These are phyloP conservation scores for Solanum clarkiae DNA, from an alignment of 257 asterid species.

Conservation along the genomic window DNA sequence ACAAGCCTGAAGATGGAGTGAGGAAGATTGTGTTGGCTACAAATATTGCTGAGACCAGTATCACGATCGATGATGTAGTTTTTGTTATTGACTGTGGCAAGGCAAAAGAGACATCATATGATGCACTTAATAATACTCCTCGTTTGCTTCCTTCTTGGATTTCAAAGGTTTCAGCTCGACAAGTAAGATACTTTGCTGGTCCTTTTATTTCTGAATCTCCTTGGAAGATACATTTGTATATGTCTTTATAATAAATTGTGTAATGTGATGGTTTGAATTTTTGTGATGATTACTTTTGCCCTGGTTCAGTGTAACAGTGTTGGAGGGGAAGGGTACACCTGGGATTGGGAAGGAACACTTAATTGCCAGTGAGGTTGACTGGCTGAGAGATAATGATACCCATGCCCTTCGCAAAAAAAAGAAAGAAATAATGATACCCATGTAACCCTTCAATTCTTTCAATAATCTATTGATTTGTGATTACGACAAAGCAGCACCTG, in stretches of 20 bases:
- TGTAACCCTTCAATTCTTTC: neutral
- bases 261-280: neutral
- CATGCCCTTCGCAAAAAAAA: too few relatives aligned
- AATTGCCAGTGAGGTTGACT: neutral
- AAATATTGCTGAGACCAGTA: conserved; percentile 96
- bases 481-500: neutral
- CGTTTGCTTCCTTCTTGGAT: conserved; percentile 97
- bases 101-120: conserved; percentile 91
- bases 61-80: conserved; percentile 81
- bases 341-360: neutral
- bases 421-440: neutral
- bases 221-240: neutral
- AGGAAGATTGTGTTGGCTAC: conserved; percentile 88
- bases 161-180: conserved; percentile 84
- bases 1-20: conserved; percentile 64
- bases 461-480: neutral
- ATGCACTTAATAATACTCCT: conserved; percentile 92
- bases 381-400: neutral
- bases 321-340: neutral
- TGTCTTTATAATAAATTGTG: neutral
- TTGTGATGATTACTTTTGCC: neutral
- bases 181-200: conserved; percentile 32
- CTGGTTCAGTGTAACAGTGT: neutral
- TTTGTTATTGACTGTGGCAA: conserved; percentile 89
- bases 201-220: neutral